Evolutionary conservation across 768 basidiomycete species (phyloP).

Genomic region (Mycena olivaceomarginata): DNA sequence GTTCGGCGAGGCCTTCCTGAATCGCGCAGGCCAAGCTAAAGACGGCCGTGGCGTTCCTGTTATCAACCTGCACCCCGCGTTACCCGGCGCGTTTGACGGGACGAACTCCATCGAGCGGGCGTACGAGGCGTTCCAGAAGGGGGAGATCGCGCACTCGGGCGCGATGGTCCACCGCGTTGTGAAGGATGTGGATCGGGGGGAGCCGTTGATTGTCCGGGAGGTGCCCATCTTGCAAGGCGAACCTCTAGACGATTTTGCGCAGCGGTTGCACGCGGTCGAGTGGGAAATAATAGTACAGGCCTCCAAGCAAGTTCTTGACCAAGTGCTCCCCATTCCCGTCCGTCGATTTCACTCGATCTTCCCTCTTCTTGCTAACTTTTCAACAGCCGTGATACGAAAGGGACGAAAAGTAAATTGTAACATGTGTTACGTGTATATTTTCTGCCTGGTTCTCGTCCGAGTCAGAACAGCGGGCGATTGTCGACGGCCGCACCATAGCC

Average conservation of each 20-base stretch:
- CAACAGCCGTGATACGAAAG: slow-evolving; percentile 1
- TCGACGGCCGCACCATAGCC: background rate
- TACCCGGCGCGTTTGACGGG: slow-evolving; percentile 98
- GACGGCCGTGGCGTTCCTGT: slow-evolving; percentile 76
- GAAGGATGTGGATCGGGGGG: slow-evolving; percentile 94
- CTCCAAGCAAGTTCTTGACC: slow-evolving; percentile 80
- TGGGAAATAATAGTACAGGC: slow-evolving; percentile 95
- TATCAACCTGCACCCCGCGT: slow-evolving; percentile 97
- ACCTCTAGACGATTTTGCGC: slow-evolving; percentile 81
- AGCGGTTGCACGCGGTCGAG: slow-evolving; percentile 87
- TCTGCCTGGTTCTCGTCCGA: background rate
- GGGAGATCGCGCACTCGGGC: slow-evolving; percentile 87
- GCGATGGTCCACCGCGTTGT: slow-evolving; percentile 97
- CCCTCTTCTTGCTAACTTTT: background rate
- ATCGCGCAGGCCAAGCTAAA: slow-evolving; percentile 71
- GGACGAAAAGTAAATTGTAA: slow-evolving; percentile 6
- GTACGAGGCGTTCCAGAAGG: slow-evolving; percentile 90
- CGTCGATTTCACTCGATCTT: slow-evolving; percentile 8
- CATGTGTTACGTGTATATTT: background rate
- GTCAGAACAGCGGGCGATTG: background rate
- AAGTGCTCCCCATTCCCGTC: slow-evolving; percentile 51
- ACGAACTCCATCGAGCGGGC: slow-evolving; percentile 94
- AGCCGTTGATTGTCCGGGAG: slow-evolving; percentile 89
- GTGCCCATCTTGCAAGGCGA: slow-evolving; percentile 86
- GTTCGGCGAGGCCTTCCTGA: slow-evolving; percentile 87